These are phyloP conservation scores for Endogone sp. DNA, from an alignment of 192 early-diverging fungal species.

Conservation along the genomic window DNA sequence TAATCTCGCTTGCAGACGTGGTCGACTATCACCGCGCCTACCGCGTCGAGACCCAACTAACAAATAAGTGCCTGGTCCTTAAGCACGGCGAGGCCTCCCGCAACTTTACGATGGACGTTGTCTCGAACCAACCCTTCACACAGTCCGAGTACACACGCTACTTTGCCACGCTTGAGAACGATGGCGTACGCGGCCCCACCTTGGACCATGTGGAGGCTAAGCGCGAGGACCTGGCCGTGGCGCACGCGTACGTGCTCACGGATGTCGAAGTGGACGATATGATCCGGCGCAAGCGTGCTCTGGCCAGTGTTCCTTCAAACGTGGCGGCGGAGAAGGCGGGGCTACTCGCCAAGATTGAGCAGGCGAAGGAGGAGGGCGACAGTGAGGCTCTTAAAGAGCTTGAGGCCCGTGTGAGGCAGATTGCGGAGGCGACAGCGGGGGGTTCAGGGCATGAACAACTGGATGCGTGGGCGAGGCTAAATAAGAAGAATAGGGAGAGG, in stretches of 20 bases:
- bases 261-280: constrained; percentile 61
- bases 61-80: constrained; percentile 62
- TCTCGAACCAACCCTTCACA: constrained; percentile 70
- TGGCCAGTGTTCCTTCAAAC: constrained; percentile 30
- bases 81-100: constrained; percentile 67
- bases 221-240: constrained; percentile 46
- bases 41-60: constrained; percentile 52
- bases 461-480: constrained; percentile 50
- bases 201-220: constrained; percentile 51
- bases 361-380: constrained; percentile 46
- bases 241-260: constrained; percentile 56
- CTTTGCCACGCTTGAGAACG: constrained; percentile 42
- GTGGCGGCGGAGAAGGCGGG: constrained; percentile 42
- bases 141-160: constrained; percentile 57
- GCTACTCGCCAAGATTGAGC: constrained; percentile 41
- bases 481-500: constrained; percentile 47
- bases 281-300: constrained; percentile 49
- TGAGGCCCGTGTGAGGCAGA: constrained; percentile 25
- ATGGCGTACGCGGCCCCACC: constrained; percentile 42
- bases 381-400: constrained; percentile 38
- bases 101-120: constrained; percentile 68
- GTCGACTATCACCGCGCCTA: constrained; percentile 50
- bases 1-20: constrained; percentile 9
- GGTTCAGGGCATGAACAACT: constrained; percentile 26
- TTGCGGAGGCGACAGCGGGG: constrained; percentile 10